Evolutionary conservation across 495 filamentous ascomycete genomes (phyloP).

Genomic region (Usnea hakonensis): DNA sequence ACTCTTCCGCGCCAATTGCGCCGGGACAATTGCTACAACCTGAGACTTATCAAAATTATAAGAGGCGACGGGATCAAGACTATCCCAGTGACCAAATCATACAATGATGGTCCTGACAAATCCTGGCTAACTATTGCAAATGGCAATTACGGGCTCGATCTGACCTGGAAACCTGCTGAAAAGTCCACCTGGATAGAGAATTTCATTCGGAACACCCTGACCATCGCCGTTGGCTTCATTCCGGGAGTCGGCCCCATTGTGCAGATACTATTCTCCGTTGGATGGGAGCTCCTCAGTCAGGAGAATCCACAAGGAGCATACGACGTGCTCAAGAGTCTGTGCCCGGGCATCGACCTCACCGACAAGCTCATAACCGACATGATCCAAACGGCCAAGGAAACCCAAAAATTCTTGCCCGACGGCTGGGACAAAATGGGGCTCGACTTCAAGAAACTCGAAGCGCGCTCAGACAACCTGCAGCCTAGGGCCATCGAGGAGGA

Average conservation of each 20-base stretch:
- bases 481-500: not conserved
- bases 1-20: conserved; percentile 14
- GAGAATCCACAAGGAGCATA: conserved; percentile 1
- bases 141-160: conserved; percentile 4
- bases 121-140: not conserved
- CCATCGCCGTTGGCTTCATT: conserved; percentile 6
- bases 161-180: conserved; percentile 4
- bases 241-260: conserved; percentile 5
- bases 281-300: not conserved
- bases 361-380: conserved; percentile 35
- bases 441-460: too few species aligned
- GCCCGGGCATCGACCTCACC: conserved; percentile 25
- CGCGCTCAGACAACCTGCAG: too few species aligned
- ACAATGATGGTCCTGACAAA: not conserved
- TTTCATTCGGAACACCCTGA: conserved; percentile 10
- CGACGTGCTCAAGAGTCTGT: conserved; percentile 15
- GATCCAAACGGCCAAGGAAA: conserved; percentile 30
- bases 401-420: not conserved
- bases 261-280: conserved; percentile 6
- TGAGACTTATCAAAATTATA: not conserved
- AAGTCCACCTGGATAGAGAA: not conserved
- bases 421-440: conserved; percentile 6
- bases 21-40: conserved; percentile 1
- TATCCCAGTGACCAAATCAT: not conserved
- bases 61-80: not conserved